Evolutionary conservation across 2,329 filamentous ascomycete species (phyloP).

Genomic region (Fusarium agapanthi): DNA sequence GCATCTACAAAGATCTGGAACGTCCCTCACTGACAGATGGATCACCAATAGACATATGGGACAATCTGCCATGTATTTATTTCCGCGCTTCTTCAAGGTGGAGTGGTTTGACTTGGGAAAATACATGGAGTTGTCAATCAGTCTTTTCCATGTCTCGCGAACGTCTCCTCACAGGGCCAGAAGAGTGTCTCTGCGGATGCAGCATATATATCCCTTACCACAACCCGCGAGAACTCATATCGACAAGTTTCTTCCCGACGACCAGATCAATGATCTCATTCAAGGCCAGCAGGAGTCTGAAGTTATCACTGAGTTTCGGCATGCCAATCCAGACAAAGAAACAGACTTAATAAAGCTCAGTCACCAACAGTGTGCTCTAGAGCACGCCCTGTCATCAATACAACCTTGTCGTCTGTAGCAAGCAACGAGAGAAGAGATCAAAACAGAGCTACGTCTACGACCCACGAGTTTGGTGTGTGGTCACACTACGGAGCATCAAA

Average conservation of each 20-base stretch:
- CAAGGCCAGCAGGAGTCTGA: background rate
- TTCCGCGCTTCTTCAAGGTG: background rate
- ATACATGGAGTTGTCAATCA: background rate
- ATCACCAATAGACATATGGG: too few species aligned
- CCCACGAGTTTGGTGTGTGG: background rate
- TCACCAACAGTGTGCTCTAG: background rate
- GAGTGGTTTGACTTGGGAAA: background rate
- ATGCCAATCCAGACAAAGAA: background rate
- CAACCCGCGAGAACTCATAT: too few species aligned
- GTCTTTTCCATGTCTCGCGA: background rate
- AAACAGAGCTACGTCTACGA: background rate
- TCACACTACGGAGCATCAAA: background rate
- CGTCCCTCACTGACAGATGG: accelerated
- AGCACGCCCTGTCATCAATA: background rate
- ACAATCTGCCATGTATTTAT: too few species aligned
- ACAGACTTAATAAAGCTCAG: background rate
- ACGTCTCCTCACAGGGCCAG: too few species aligned
- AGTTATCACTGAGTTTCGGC: background rate
- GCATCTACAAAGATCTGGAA: background rate
- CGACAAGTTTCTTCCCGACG: background rate
- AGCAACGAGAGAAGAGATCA: background rate
- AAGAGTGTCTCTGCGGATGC: background rate
- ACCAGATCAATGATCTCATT: background rate
- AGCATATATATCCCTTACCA: background rate
- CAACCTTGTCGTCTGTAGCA: background rate